These are phyloP conservation scores for Pseudocercospora ulei DNA, from an alignment of 2,329 filamentous ascomycete genomes.

Conservation along the genomic window DNA sequence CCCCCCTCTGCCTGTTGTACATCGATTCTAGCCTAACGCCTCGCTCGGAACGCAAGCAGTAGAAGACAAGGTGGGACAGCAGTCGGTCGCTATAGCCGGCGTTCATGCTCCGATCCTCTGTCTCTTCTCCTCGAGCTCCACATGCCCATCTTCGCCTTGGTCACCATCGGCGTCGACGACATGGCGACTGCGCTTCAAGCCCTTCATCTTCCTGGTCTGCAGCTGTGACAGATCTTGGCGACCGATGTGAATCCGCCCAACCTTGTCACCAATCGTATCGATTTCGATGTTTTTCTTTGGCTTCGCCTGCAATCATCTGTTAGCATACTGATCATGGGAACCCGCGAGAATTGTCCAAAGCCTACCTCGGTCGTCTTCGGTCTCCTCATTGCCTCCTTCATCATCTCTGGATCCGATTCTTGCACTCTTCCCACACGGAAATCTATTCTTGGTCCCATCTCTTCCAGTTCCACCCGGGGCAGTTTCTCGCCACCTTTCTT, in stretches of 20 bases:
- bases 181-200: conserved; percentile 72
- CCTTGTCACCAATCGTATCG: conserved; percentile 89
- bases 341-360: no score
- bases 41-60: conserved; percentile 15
- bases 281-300: conserved; percentile 96
- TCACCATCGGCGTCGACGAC: conserved; percentile 50
- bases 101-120: conserved; percentile 22
- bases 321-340: conserved; percentile 12
- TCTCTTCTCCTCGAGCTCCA: conserved; percentile 24
- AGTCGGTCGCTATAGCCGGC: no score
- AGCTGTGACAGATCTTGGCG: conserved; percentile 78
- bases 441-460: conserved; percentile 90
- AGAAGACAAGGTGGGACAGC: neutral
- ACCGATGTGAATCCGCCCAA: conserved; percentile 82
- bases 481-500: conserved; percentile 63
- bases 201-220: conserved; percentile 99
- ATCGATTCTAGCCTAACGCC: conserved; percentile 13
- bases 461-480: conserved; percentile 83
- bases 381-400: conserved; percentile 87
- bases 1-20: no score
- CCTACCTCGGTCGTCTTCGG: conserved; percentile 63
- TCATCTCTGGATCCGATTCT: conserved; percentile 65
- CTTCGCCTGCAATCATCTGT: conserved; percentile 37
- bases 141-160: conserved; percentile 28
- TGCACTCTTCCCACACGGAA: conserved; percentile 72